Percentiles rank a stretch among this genome's conserved stretches.
These are phyloP conservation scores for Solanum rostratum DNA, from an alignment of 257 asterid species.

Conservation along the genomic window DNA sequence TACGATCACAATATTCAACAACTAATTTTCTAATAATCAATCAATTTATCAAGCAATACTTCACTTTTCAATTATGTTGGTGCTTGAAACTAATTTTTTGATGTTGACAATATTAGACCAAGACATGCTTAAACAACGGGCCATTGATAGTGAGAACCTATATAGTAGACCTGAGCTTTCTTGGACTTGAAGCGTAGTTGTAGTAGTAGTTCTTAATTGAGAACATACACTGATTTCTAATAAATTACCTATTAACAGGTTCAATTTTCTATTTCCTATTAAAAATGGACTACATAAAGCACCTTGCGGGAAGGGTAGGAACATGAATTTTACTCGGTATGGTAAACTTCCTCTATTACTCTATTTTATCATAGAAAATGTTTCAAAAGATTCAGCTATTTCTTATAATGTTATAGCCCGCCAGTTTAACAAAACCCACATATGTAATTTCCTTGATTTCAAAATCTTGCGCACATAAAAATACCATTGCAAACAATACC, in stretches of 20 bases:
- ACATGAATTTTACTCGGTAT: background rate
- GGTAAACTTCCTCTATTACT: background rate
- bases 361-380: background rate
- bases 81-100: background rate
- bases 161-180: background rate
- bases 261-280: background rate
- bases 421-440: background rate
- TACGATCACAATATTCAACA: too few species aligned
- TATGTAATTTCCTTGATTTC: background rate
- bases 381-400: background rate
- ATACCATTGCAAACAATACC: slow-evolving; percentile 27
- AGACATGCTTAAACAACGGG: background rate
- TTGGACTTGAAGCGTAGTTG: background rate
- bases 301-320: background rate
- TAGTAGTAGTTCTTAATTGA: background rate
- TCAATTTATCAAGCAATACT: background rate
- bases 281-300: background rate
- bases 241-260: background rate
- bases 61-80: too few species aligned
- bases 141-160: background rate
- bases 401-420: background rate
- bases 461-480: background rate
- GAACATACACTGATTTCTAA: background rate
- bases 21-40: background rate
- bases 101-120: background rate